phyloP scores from a whole-genome alignment of 768 basidiomycete species.

The Suillus luteus region DNA sequence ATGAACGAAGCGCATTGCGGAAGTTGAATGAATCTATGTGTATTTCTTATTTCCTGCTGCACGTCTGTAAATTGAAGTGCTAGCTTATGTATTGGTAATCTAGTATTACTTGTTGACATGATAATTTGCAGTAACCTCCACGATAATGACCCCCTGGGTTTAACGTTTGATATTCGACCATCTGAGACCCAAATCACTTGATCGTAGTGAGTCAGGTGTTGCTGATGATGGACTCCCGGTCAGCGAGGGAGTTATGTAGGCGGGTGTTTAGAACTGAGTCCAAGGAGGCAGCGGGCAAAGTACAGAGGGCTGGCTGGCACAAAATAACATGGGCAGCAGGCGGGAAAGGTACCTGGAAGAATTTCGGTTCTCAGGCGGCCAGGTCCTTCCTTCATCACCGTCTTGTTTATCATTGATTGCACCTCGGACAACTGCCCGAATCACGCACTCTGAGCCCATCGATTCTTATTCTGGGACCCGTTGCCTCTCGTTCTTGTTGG shows the following conservation, averaged over 20 bases:
- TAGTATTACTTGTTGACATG: neutral
- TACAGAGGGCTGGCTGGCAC: too few species aligned
- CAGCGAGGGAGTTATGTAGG: neutral
- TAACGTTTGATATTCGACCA: too few species aligned
- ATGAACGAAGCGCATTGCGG: neutral
- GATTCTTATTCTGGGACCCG: conserved; percentile 87
- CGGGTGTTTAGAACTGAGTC: too few species aligned
- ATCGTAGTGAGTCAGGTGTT: too few species aligned
- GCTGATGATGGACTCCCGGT: too few species aligned
- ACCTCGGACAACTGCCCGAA: conserved; percentile 61
- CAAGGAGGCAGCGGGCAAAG: too few species aligned
- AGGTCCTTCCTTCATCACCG: conserved; percentile 74
- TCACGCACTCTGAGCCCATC: conserved; percentile 64
- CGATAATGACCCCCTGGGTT: too few species aligned
- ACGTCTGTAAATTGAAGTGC: neutral
- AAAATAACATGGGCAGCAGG: too few species aligned
- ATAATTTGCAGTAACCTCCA: neutral
- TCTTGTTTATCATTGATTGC: conserved; percentile 77
- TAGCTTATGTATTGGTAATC: neutral
- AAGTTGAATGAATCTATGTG: neutral
- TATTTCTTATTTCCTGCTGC: neutral
- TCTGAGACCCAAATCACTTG: too few species aligned
- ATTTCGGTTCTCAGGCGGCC: conserved; percentile 77
- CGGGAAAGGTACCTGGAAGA: too few species aligned
- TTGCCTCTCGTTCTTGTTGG: conserved; percentile 83